Evolutionary conservation across 2,329 filamentous ascomycete species (phyloP), one percentile per base, ranked within the genome.

Genomic region (Bipolaris victoriae): DNA sequence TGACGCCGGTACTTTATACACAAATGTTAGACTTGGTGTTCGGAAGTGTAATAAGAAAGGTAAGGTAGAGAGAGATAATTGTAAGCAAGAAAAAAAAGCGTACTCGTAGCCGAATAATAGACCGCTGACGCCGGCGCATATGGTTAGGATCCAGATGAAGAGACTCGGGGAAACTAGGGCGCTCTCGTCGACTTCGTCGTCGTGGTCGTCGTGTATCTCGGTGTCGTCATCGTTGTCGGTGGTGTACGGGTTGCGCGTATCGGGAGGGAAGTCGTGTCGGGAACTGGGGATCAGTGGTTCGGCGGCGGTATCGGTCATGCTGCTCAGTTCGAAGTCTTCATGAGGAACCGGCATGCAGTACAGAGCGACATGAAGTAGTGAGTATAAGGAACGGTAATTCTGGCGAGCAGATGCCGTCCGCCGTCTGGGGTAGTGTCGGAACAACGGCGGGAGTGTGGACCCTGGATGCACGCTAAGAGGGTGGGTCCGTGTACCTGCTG

Each of bases 51-150:
- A 11, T 36, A n/a, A 24, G 6, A 24, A 26, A 24, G 16, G 16
- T 16, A 16, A 16, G 16, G 16, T 16, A 16, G 16, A 16, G 16
- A 16, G 16, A 16, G 45, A 29, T 29, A 43, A 10, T 26, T 9
- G 7, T n/a, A 4, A 24, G 22, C 52, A 9, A 33, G 22, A 53
- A 9, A 33, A 24, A 24, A 41, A 68, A 16, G 16, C 69, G 3
- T 76, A 84, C 82, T 88, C 85, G 67, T 86, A 88, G 54, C 85
- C 85, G 74, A 88, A 88, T 15, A 88, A 72, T 13, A 87, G 72
- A 3, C 85, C 85, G 49, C 81, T 83, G 13, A 87, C 79, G 3
- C 84, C 83, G 6, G 85, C 85, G 20, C 84, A 82, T 43, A 85
- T 76, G 0, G 84, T 86, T 49, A 87, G 72, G 3, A 77, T 75